Evolutionary conservation across 2,329 filamentous ascomycete species (phyloP).

Genomic region (Zelopaecilomyces penicillatus): DNA sequence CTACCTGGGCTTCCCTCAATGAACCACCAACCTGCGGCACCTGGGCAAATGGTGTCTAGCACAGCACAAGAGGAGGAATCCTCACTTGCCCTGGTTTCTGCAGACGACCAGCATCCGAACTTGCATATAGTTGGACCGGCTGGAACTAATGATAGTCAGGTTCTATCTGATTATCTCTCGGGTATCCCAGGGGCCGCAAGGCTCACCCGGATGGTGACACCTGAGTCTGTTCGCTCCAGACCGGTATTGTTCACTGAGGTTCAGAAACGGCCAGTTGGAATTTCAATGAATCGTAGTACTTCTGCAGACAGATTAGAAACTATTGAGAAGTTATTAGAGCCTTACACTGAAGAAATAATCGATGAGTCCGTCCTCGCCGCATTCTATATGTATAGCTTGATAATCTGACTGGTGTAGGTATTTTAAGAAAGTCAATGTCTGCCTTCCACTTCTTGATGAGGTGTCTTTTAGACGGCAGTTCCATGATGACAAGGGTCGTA

Average conservation of each 20-base stretch:
- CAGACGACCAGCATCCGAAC: conserved; percentile 31
- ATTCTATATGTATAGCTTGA: conserved; percentile 17
- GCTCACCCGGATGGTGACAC: conserved; percentile 22
- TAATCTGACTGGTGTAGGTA: conserved; percentile 30
- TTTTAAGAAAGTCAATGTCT: conserved; percentile 47
- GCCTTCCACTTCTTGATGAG: conserved; percentile 54
- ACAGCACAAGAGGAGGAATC: conserved; percentile 13
- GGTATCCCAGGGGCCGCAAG: conserved; percentile 21
- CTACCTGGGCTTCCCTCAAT: not conserved
- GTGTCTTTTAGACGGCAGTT: conserved; percentile 42
- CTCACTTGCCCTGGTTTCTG: conserved; percentile 20
- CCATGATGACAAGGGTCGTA: conserved; percentile 33
- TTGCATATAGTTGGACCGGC: conserved; percentile 52
- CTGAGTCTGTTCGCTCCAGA: conserved; percentile 21
- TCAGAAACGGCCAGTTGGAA: conserved; percentile 36
- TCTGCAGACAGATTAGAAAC: conserved; percentile 42
- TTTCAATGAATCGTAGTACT: conserved; percentile 27
- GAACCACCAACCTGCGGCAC: not conserved
- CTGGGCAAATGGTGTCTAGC: not conserved
- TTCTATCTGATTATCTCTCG: conserved; percentile 49
- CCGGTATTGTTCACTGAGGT: conserved; percentile 40
- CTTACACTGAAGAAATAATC: conserved; percentile 42
- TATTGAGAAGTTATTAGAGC: conserved; percentile 51
- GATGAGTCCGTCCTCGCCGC: conserved; percentile 22
- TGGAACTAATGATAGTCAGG: conserved; percentile 50